These are phyloP conservation scores for Schrenkiella parvula DNA, from an alignment of 345 rosid species.

Conservation along the genomic window DNA sequence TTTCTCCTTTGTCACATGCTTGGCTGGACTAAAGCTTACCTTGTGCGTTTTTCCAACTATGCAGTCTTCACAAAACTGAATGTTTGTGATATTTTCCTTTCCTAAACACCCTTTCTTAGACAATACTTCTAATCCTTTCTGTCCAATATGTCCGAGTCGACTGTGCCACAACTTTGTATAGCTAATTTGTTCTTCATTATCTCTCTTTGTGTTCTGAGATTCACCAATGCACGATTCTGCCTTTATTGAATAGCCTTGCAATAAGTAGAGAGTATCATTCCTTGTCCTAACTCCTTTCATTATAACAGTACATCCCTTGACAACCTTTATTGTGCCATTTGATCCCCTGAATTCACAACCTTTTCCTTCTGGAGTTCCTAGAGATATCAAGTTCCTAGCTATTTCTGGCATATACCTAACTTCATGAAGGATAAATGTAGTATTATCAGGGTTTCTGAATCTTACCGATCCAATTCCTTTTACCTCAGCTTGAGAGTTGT, in stretches of 20 bases:
- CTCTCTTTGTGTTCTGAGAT: too few relatives aligned
- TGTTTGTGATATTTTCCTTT: rapidly evolving
- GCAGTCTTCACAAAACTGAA: too few relatives aligned
- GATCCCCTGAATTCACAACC: neutral
- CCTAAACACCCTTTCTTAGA: too few relatives aligned
- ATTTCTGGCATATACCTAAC: neutral
- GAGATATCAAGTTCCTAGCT: neutral
- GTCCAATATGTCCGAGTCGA: too few relatives aligned
- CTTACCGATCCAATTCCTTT: neutral
- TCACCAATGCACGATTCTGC: too few relatives aligned
- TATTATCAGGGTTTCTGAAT: neutral
- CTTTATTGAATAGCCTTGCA: neutral
- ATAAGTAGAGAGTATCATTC: neutral
- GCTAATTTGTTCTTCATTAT: rapidly evolving
- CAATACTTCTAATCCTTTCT: too few relatives aligned
- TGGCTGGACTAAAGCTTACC: neutral
- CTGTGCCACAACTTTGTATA: too few relatives aligned
- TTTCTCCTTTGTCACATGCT: neutral
- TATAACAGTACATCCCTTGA: neutral
- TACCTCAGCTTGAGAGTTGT: rapidly evolving
- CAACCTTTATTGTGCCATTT: neutral
- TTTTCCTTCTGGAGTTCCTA: neutral
- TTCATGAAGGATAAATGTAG: neutral
- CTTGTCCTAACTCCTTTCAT: neutral
- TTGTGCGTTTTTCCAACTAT: neutral